These are phyloP conservation scores for Kwoniella bestiolae DNA, from an alignment of 768 basidiomycete genomes.

Conservation along the genomic window DNA sequence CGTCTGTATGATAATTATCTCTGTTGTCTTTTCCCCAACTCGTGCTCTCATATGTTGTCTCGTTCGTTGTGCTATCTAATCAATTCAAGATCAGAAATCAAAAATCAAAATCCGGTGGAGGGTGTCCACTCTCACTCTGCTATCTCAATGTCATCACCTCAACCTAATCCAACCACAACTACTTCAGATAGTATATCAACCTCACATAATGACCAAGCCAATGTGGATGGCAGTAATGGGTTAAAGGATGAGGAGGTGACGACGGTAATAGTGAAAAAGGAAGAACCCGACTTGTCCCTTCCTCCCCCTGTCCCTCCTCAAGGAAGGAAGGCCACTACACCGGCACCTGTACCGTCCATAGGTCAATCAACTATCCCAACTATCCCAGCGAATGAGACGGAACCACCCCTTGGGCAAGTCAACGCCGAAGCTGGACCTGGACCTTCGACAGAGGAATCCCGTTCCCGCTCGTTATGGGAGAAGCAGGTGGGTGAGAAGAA, in stretches of 20 bases:
- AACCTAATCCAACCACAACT: not conserved
- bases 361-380: not conserved
- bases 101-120: constrained; percentile 4
- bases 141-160: not conserved
- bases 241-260: not conserved
- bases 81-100: not conserved
- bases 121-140: not conserved
- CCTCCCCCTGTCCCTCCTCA: not conserved
- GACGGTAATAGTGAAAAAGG: constrained; percentile 8
- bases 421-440: constrained; percentile 19
- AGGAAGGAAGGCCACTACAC: not conserved
- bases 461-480: constrained; percentile 4
- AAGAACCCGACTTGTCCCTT: not conserved
- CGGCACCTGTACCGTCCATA: not conserved
- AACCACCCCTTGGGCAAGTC: constrained; percentile 18
- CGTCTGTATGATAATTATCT: not conserved
- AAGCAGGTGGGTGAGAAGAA: constrained; percentile 12
- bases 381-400: not conserved
- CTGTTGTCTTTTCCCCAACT: not conserved
- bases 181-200: not conserved
- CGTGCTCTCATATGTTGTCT: not conserved
- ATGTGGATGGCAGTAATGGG: not conserved
- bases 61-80: not conserved
- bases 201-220: not conserved
- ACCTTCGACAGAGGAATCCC: not conserved